Evolutionary conservation across 495 filamentous ascomycete species (phyloP), one percentile per base, ranked within the genome.

Genomic region (Neurospora sp.): DNA sequence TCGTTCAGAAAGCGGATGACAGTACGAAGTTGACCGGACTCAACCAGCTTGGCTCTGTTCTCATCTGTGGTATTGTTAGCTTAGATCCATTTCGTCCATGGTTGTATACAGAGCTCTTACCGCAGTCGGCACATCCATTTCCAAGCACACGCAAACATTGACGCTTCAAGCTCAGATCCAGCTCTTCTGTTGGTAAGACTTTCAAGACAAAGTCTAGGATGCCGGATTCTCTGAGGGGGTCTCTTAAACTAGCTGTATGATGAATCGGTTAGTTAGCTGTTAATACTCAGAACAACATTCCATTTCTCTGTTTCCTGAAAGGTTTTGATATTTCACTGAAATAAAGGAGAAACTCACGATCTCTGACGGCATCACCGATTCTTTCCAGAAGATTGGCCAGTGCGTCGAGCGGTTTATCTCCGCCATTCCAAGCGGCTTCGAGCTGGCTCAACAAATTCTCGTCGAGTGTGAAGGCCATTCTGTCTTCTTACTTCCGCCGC

Each of bases 101-200:
- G 8, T 48, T 27, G 20, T 14, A 73, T 18, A 46, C 27, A 69
- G 40, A 38, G 11, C 18, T n/a, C 84, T 77, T 82, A 92, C 92
- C 89, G 72, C 89, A 91, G 78, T 95, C 93, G 62, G 92, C 92
- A 80, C 92, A 94, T n/a, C 89, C 89, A 80, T 95, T 95, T 3
- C 91, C 93, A 77, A 94, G 84, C 35, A 95, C 75, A 18, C 92
- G 88, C 39, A 96, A 82, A 38, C 87, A 84, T 75, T 92, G 89
- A 27, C 82, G 79, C 41, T 80, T 78, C 7, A 88, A 78, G 8
- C 76, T 59, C 16, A 75, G 75, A 2, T 77, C 74, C 10, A 84
- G 40, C 2, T 79, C 79, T 20, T 82, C 76, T 0, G 78, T 82
- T 11, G 86, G 80, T 59, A 92, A 75, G 6, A 90, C 75, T 20